Base-by-base conservation (phyloP, 2,329 filamentous ascomycete species). In the Ascochyta clinopodiicola region DNA sequence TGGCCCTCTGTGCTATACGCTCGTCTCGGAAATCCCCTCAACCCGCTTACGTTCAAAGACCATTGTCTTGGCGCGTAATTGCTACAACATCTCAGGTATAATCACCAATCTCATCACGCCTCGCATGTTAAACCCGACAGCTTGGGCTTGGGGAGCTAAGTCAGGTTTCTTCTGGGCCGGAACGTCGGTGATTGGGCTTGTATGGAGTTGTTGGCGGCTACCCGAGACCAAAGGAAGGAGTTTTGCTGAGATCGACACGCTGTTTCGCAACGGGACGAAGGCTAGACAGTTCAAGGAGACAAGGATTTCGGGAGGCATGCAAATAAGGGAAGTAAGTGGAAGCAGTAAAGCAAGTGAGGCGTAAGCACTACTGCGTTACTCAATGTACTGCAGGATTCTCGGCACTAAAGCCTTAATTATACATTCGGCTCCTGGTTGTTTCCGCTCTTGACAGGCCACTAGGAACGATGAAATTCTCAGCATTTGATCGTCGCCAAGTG, bases 11-110 rank as follows among this genome's bases (percentile, higher is more conserved):
- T 2, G 67, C 75, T 8, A 83, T 77, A 93, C 91, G 0, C 83
- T 96, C 8, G 91, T 96, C 5, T 84, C 89, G 0, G 92, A 96
- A 72, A 77, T 96, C 19, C 91, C 91, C 0, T 91, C 91, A 0
- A 85, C 90, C 4, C 84, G 92, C 2, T 81, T 96, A 24, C 89
- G 92, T 69, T 91, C 93, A 77, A 96, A 96, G 80, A 96, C 92
- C 0, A 88, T 96, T 27, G 91, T 93, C 0, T 82, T 96, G 2
- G 90, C 89, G 1, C 87, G 92, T 43, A 88, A 90, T 59, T 78
- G 90, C n/a, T 81, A 77, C 79, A 92, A 93, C 65, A 79, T 95
- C 38, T 88, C 91, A 78, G 91, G 92, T 63, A 79, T 95, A 40
- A 88, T 91, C 27, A 87, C 85, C 48, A 94, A 96, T 61, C 76